Conservation (phyloP, 2,329 filamentous ascomycete genomes). For the Sordariomycetes sp. region DNA sequence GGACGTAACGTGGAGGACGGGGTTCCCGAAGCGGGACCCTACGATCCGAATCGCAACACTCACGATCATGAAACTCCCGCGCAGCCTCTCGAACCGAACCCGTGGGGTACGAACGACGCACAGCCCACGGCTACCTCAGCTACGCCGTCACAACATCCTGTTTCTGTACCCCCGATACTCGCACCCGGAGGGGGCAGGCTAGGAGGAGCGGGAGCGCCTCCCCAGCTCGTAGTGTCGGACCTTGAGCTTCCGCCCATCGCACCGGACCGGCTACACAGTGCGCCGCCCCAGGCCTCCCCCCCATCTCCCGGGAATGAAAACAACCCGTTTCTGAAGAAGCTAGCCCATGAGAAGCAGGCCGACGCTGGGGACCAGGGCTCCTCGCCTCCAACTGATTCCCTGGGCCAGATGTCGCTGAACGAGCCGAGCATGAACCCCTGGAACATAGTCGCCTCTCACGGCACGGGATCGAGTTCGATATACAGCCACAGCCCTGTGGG, state of each 20-base stretch:
- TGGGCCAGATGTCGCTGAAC: slow-evolving; percentile 27
- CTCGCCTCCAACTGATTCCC: slow-evolving; percentile 17
- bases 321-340: slow-evolving; percentile 40
- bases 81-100: background rate
- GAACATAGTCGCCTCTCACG: slow-evolving; percentile 17
- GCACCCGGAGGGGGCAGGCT: background rate
- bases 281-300: background rate
- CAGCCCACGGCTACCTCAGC: background rate
- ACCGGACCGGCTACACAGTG: background rate
- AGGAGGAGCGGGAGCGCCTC: background rate
- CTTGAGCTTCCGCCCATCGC: background rate
- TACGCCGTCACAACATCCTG: background rate
- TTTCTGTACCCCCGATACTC: background rate
- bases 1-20: background rate
- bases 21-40: background rate
- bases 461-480: slow-evolving; percentile 16
- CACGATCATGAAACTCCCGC: background rate
- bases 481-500: slow-evolving; percentile 15
- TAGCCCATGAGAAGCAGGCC: slow-evolving; percentile 11
- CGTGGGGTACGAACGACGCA: background rate
- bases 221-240: background rate
- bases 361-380: slow-evolving; percentile 5
- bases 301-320: slow-evolving; percentile 20
- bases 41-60: background rate
- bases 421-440: slow-evolving; percentile 31